Conservation (phyloP, 2,329 filamentous ascomycete species). For the Trichoderma sp. region DNA sequence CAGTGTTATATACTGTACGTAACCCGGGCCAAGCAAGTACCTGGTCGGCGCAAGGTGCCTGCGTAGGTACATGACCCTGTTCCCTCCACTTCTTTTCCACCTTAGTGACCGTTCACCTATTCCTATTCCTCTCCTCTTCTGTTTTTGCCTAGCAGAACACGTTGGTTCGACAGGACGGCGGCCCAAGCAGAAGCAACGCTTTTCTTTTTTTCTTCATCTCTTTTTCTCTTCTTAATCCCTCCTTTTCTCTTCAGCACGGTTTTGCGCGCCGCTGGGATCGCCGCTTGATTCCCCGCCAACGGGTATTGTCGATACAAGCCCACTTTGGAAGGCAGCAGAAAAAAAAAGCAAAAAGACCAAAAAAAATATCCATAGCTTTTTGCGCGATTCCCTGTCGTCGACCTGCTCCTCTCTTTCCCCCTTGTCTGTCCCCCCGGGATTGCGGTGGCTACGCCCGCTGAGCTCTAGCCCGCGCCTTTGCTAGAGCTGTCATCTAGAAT, state of each 20-base stretch:
- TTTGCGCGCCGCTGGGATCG: background rate
- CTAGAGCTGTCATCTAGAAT: background rate
- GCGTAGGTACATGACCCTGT: background rate
- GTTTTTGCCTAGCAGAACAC: background rate
- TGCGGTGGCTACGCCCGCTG: constrained; percentile 11
- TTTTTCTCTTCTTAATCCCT: background rate
- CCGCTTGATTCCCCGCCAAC: background rate
- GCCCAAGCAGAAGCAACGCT: background rate
- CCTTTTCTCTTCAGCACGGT: background rate
- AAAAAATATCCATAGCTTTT: background rate
- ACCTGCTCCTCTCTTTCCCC: background rate
- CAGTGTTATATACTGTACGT: background rate
- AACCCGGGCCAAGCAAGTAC: background rate
- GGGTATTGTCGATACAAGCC: background rate
- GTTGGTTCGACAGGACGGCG: background rate
- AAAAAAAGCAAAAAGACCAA: background rate
- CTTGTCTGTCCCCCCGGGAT: background rate
- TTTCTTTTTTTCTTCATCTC: background rate
- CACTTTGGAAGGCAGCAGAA: background rate
- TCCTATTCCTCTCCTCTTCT: background rate
- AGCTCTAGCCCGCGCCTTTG: constrained; percentile 3
- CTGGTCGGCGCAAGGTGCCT: background rate
- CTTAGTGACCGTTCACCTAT: background rate
- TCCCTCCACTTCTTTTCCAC: background rate
- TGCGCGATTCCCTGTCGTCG: background rate